Base-by-base conservation (phyloP, 371 early-diverging fungal genomes). In the Capillidium heterosporum region DNA sequence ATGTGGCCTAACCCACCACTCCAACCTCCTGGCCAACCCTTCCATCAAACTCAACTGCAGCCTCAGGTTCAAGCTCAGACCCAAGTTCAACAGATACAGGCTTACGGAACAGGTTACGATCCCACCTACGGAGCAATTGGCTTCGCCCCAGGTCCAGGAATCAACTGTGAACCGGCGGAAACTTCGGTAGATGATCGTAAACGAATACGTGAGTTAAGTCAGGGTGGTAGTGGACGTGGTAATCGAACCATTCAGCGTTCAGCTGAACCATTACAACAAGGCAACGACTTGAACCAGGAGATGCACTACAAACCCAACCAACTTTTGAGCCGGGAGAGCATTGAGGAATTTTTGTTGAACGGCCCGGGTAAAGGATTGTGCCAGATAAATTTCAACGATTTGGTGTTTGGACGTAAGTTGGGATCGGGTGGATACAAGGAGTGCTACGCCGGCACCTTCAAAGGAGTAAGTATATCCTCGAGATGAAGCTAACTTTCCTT, bases 351-450 rank as follows among this genome's bases (percentile, higher is more conserved):
- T 31, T 31, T 49, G 50, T 17, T 49, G 50, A 24, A 31, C 15
- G 50, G 50, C 8, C 50, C 50, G 2, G 50, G 50, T 8, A 24
- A 31, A 28, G 50, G 31, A 15, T 31, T 49, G 24, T 24, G 24
- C 15, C 50, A 49, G 50, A 49, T 49, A 10, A 49, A 49, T 13
- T 49, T 49, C 24, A 4, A 24, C 2, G 50, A 49, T 17, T 17
- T 85, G 5, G 63, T 60, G 11, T 50, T 82, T 27, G 81, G 81
- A 5, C 65, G 67, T 32, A 81, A 82, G 59, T 64, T 85, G 17
- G 84, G 84, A 2, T 74, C 81, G n/a, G 86, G 86, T 42, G 86
- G 84, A 7, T 85, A 82, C 68, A 85, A 85, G 62, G 86, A 84
- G 61, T 84, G 84, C 60, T 85, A 72, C 66, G 68, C 69, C 0